Conservation (phyloP, 2,329 filamentous ascomycete species). For the Herpomyces periplanetae region DNA sequence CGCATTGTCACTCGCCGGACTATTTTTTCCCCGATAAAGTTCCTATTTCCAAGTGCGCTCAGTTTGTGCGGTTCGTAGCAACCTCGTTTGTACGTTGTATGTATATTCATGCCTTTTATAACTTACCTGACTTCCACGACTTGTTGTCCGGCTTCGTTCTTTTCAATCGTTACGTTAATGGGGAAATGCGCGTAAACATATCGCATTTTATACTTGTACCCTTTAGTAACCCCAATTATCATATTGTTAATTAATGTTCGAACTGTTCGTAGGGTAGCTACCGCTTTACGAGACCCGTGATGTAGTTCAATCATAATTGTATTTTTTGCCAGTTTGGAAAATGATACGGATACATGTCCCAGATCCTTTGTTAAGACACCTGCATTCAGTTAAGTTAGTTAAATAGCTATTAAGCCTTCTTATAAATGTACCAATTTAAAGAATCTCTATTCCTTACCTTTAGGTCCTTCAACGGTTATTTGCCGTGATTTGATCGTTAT, state of each 20-base stretch:
- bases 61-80: no score
- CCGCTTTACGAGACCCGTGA: conserved; percentile 89
- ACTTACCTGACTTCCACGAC: no score
- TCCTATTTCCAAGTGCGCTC: conserved; percentile 14
- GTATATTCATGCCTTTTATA: conserved; percentile 4
- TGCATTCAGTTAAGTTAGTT: conserved; percentile 7
- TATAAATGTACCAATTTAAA: conserved; percentile 2
- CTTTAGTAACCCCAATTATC: conserved; percentile 90
- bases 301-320: conserved; percentile 88
- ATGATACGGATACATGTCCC: conserved; percentile 79
- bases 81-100: no score
- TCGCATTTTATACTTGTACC: conserved; percentile 99
- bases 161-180: conserved; percentile 98
- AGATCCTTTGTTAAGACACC: conserved; percentile 92
- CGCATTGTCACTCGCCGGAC: conserved; percentile 69
- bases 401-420: conserved; percentile 3
- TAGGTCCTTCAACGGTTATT: conserved; percentile 85
- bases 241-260: conserved; percentile 95
- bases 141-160: no score
- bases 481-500: conserved; percentile 82
- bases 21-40: conserved; percentile 98
- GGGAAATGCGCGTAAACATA: conserved; percentile 99
- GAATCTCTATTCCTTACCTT: conserved; percentile 17
- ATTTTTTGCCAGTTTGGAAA: conserved; percentile 49
- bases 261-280: conserved; percentile 90